These are phyloP conservation scores for Trifolium subterraneum DNA, from an alignment of 306 rosid genomes.

Conservation along the genomic window DNA sequence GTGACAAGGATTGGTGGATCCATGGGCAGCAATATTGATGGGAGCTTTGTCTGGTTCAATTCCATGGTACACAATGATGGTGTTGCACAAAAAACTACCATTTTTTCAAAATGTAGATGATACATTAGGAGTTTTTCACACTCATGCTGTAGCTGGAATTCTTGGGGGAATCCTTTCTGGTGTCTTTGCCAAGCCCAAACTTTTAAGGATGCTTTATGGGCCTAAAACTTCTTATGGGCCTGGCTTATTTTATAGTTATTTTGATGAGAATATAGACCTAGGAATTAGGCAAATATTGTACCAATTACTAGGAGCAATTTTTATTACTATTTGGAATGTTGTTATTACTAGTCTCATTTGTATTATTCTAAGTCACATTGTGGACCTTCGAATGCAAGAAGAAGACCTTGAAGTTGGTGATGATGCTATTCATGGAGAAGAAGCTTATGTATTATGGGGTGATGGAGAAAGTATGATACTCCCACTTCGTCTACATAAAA, in stretches of 20 bases:
- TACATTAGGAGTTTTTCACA: conserved; percentile 76
- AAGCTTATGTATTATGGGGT: conserved; percentile 79
- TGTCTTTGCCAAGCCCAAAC: conserved; percentile 58
- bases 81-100: conserved; percentile 52
- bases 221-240: conserved; percentile 28
- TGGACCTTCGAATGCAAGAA: conserved; percentile 70
- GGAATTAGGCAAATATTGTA: conserved; percentile 55
- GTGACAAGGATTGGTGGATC: conserved; percentile 42
- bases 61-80: conserved; percentile 73
- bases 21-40: conserved; percentile 48
- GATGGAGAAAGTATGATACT: conserved; percentile 61
- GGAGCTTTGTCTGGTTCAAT: conserved; percentile 44
- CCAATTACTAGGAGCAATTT: conserved; percentile 62
- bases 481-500: conserved; percentile 38
- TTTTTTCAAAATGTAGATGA: conserved; percentile 65
- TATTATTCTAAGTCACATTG: conserved; percentile 44
- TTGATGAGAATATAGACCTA: not conserved
- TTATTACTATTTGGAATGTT: conserved; percentile 63
- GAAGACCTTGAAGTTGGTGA: conserved; percentile 75
- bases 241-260: conserved; percentile 44
- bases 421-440: conserved; percentile 80
- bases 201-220: conserved; percentile 55
- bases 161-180: conserved; percentile 75
- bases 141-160: conserved; percentile 74
- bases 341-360: conserved; percentile 67